Percentiles rank a stretch among this genome's conserved stretches.
These are phyloP conservation scores for Chrysanthemum seticuspe DNA, from an alignment of 129 eudicot species.

Conservation along the genomic window DNA sequence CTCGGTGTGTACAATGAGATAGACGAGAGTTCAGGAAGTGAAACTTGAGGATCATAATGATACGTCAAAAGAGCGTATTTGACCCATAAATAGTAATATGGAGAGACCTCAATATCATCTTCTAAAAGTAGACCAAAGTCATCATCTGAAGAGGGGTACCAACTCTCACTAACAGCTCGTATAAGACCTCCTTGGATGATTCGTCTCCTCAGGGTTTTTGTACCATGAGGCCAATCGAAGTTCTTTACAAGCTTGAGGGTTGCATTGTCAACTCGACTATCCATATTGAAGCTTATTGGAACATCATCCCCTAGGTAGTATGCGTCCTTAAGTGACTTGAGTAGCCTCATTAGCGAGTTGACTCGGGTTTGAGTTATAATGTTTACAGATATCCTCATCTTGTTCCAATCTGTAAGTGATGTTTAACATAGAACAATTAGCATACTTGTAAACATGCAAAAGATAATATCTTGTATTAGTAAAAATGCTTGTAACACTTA, in stretches of 20 bases:
- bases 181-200: slow-evolving; percentile 96
- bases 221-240: slow-evolving; percentile 86
- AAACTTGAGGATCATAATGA: slow-evolving; percentile 90
- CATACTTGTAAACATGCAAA: not conserved
- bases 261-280: slow-evolving; percentile 75
- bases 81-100: slow-evolving; percentile 86
- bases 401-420: slow-evolving; percentile 77
- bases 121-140: slow-evolving; percentile 88
- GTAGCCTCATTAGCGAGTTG: slow-evolving; percentile 67
- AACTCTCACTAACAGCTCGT: slow-evolving; percentile 92
- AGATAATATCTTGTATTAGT: not conserved
- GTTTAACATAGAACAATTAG: not conserved
- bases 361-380: slow-evolving; percentile 92
- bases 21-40: slow-evolving; percentile 89
- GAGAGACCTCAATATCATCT: slow-evolving; percentile 95
- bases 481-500: slow-evolving; percentile 32
- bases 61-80: slow-evolving; percentile 82
- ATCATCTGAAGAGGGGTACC: slow-evolving; percentile 92
- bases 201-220: slow-evolving; percentile 63
- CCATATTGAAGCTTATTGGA: slow-evolving; percentile 93
- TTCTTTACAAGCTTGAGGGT: slow-evolving; percentile 68
- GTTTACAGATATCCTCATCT: slow-evolving; percentile 67
- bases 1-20: slow-evolving; percentile 93
- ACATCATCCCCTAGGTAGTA: slow-evolving; percentile 87
- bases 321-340: slow-evolving; percentile 68